Evolutionary conservation across 345 rosid genomes (phyloP), one percentile per base, ranked within the genome.

Genomic region (Eucalyptus decipiens): DNA sequence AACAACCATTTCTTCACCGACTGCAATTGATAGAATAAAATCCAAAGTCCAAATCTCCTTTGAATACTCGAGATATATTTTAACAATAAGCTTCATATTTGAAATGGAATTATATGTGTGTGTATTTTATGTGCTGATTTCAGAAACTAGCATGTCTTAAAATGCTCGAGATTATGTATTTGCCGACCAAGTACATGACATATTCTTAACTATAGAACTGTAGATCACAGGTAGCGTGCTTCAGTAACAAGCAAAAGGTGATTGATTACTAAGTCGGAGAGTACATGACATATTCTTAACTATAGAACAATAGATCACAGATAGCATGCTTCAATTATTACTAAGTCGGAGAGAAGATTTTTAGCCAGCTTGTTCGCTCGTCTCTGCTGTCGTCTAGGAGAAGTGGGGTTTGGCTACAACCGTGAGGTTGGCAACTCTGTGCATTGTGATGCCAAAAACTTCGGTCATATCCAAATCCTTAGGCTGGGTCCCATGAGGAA

Each of bases 401-500:
- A 88, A 89, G 88, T 40, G 88, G 32, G 92, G 92, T 86, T 89
- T 93, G 32, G 93, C 90, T 76, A 88, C 85, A 42, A 93, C 90
- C 26, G 88, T 40, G 60, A 93, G 90, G 65, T 87, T 21, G 11
- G 88, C 88, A 30, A 56, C 45, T 52, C 88, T 90, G 87, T 90
- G 92, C 89, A 92, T 89, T 26, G 93, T 56, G 87, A 91, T 90
- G 37, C 92, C 93, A 80, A 90, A 90, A 23, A 87, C 91, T 89
- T 92, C 94, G 14, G 91, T 91, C 90, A 47, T 88, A 62, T 93
- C 93, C 85, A 95, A 86, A 65, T 94, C 94, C 34, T 91, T 67
- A 6, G 88, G 85, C n/a, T 85, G 86, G 83, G 88, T 88, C 58
- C 94, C 94, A 43, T 91, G 87, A 56, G 95, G 95, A 9, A 92